Evolutionary conservation across 2,329 filamentous ascomycete species (phyloP).

Genomic region (Cryphonectria radicalis): DNA sequence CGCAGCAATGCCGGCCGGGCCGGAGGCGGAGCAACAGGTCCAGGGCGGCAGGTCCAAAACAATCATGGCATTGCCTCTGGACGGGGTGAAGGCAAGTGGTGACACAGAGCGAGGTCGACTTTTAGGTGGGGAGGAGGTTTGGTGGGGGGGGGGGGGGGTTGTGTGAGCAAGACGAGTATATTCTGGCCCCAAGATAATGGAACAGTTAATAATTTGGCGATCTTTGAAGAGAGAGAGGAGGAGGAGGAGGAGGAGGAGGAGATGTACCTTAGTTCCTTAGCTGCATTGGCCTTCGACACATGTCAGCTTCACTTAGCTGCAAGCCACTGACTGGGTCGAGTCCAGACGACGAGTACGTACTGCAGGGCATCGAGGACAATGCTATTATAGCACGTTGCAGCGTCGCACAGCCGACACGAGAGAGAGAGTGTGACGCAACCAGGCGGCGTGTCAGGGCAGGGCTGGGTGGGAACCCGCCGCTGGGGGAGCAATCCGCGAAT

Average conservation of each 20-base stretch:
- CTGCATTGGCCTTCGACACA: not conserved
- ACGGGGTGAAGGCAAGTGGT: not conserved
- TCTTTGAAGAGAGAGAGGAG: not conserved
- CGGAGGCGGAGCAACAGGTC: constrained; percentile 11
- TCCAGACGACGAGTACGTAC: not conserved
- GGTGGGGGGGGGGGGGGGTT: not conserved
- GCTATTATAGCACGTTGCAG: not conserved
- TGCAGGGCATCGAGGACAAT: not conserved
- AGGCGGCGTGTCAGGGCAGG: not conserved
- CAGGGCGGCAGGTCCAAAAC: constrained; percentile 17
- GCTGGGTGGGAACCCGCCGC: not conserved
- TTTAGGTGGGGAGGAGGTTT: not conserved
- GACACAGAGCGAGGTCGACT: not conserved
- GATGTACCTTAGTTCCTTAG: not conserved
- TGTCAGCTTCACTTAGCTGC: not conserved
- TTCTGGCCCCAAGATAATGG: not conserved
- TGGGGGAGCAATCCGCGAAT: not conserved
- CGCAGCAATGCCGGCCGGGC: constrained; percentile 25
- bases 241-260: too few species aligned
- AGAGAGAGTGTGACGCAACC: not conserved
- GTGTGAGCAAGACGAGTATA: not conserved
- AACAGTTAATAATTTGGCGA: not conserved
- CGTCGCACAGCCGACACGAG: not conserved
- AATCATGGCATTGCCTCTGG: constrained; percentile 27
- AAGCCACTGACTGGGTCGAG: not conserved